Percentiles rank a stretch among this genome's conserved stretches.
Evolutionary conservation across 2,329 filamentous ascomycete genomes (phyloP).

Genomic region (Colletotrichum falcatum): DNA sequence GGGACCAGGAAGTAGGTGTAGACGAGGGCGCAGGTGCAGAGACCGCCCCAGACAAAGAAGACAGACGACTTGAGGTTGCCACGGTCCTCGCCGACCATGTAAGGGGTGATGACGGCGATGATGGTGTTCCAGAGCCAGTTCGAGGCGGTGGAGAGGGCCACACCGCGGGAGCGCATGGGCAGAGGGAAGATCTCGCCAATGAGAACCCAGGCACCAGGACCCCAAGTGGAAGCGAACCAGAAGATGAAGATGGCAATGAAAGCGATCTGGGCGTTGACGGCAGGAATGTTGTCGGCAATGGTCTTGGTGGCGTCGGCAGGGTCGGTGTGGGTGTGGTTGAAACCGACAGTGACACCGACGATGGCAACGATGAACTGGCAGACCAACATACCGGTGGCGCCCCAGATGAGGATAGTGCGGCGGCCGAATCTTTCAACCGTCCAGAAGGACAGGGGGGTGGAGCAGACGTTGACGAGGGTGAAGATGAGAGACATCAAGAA

Average conservation of each 20-base stretch:
- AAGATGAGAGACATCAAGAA: slow-evolving; percentile 90
- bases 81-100: slow-evolving; percentile 70
- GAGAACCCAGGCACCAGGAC: slow-evolving; percentile 82
- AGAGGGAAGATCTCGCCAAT: slow-evolving; percentile 93
- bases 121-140: slow-evolving; percentile 94
- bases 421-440: slow-evolving; percentile 86
- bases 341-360: slow-evolving; percentile 72
- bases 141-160: slow-evolving; percentile 86
- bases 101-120: slow-evolving; percentile 77
- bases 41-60: slow-evolving; percentile 81
- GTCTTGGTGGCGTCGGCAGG: slow-evolving; percentile 52
- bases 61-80: slow-evolving; percentile 77
- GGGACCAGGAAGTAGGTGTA: slow-evolving; percentile 81
- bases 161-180: slow-evolving; percentile 88
- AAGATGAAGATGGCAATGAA: slow-evolving; percentile 95
- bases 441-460: slow-evolving; percentile 89
- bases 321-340: slow-evolving; percentile 61
- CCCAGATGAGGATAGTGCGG: slow-evolving; percentile 81
- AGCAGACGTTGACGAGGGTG: slow-evolving; percentile 87
- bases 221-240: slow-evolving; percentile 92
- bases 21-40: slow-evolving; percentile 69
- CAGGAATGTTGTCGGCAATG: slow-evolving; percentile 65
- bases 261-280: slow-evolving; percentile 79
- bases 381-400: slow-evolving; percentile 84
- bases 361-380: slow-evolving; percentile 91